A percentile compares a stretch with the other conserved stretches of the same genome.
These are phyloP conservation scores for Dalbergia cultrata DNA, from an alignment of 306 rosid species.

Conservation along the genomic window DNA sequence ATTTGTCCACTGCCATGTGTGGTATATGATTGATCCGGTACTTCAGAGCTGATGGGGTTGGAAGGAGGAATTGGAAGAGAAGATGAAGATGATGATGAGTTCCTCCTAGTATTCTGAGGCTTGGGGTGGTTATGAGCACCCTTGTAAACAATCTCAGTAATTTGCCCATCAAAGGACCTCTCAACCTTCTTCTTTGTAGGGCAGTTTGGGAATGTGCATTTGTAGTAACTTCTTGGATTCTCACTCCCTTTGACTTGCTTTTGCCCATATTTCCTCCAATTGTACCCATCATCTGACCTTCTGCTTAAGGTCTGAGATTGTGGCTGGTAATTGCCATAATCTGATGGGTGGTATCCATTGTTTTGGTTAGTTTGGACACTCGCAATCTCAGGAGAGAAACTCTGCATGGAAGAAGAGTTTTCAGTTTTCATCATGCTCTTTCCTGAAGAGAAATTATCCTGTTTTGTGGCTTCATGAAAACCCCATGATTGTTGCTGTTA, in stretches of 20 bases:
- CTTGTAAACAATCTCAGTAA: conserved; percentile 91
- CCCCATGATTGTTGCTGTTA: conserved; percentile 65
- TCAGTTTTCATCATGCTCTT: conserved; percentile 60
- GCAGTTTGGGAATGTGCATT: conserved; percentile 92
- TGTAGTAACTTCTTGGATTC: conserved; percentile 92
- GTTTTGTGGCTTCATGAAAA: conserved; percentile 60
- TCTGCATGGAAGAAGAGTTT: conserved; percentile 58
- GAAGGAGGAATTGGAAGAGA: conserved; percentile 54
- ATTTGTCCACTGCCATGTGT: conserved; percentile 67
- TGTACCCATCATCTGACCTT: conserved; percentile 86
- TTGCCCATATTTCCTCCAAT: conserved; percentile 97
- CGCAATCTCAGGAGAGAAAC: conserved; percentile 62
- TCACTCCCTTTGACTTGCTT: conserved; percentile 95
- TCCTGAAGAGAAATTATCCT: conserved; percentile 48
- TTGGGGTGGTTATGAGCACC: conserved; percentile 91
- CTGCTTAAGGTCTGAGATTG: conserved; percentile 61
- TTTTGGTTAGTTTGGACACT: conserved; percentile 56
- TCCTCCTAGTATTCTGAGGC: conserved; percentile 78
- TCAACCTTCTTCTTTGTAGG: conserved; percentile 96
- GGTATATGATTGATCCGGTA: conserved; percentile 66
- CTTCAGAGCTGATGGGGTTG: conserved; percentile 51
- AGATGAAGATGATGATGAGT: conserved; percentile 53
- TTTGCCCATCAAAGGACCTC: conserved; percentile 87
- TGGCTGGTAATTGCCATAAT: conserved; percentile 44
- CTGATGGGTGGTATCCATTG: conserved; percentile 52